Conservation (phyloP, 352 stramenopile species). For the Phytophthora europaea region DNA sequence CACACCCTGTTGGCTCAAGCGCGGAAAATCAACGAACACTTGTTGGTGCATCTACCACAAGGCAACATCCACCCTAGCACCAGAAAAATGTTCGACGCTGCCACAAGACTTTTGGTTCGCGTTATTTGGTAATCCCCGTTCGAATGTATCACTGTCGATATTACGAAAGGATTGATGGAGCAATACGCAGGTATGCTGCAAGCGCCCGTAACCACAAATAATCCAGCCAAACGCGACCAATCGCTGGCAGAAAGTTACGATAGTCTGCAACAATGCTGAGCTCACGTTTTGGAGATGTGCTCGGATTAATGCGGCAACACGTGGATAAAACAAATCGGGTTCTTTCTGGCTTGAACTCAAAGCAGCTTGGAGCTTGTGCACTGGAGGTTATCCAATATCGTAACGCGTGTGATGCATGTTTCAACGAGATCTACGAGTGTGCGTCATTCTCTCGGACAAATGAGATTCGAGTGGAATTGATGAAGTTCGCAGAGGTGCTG, state of each 20-base stretch:
- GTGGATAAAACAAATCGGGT: background rate
- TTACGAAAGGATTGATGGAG: background rate
- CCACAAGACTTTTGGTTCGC: background rate
- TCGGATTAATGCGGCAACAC: background rate
- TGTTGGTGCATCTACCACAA: background rate
- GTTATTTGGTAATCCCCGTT: conserved; percentile 1
- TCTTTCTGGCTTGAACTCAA: background rate
- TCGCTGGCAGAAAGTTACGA: background rate
- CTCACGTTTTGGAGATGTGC: background rate
- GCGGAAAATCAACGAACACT: background rate
- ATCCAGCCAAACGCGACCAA: background rate
- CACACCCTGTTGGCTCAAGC: background rate
- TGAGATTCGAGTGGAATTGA: background rate
- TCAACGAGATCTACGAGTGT: conserved; percentile 1
- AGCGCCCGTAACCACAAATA: background rate
- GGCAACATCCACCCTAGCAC: background rate
- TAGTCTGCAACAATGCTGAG: background rate
- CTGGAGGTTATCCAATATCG: conserved; percentile 4
- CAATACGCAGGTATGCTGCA: background rate
- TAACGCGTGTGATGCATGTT: conserved; percentile 6
- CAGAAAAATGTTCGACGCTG: background rate
- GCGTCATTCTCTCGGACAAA: conserved; percentile 8
- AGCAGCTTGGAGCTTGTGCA: conserved; percentile 1
- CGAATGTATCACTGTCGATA: background rate
- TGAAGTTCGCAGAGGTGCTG: background rate